Evolutionary conservation across 176 grass and related monocot species (phyloP).

Genomic region (Aechmea fasciata): DNA sequence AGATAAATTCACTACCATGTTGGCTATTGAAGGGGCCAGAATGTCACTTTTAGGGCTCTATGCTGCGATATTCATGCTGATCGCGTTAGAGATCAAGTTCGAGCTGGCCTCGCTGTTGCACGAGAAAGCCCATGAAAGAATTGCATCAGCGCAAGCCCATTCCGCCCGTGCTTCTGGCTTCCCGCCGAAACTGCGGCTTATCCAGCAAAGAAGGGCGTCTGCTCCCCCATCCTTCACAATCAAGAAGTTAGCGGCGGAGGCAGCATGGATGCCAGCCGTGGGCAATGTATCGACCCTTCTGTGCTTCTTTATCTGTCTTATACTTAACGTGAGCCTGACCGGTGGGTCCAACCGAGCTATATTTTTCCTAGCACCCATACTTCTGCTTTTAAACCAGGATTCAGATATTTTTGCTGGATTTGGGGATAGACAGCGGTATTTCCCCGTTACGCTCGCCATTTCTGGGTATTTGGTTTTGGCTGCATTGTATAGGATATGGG

Average conservation of each 20-base stretch:
- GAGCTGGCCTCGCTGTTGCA: constrained; percentile 72
- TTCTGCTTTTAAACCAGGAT: constrained; percentile 92
- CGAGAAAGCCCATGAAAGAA: constrained; percentile 54
- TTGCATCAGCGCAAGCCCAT: constrained; percentile 20
- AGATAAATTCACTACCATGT: constrained; percentile 72
- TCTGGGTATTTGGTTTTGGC: constrained; percentile 76
- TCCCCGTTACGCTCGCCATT: constrained; percentile 63
- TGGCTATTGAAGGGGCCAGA: constrained; percentile 90
- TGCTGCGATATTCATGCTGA: constrained; percentile 97
- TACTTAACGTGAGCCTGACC: constrained; percentile 75
- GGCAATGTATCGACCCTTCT: constrained; percentile 80
- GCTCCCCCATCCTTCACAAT: constrained; percentile 78
- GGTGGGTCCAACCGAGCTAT: constrained; percentile 89
- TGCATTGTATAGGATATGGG: constrained; percentile 76
- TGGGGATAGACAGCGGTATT: constrained; percentile 94
- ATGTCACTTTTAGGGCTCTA: constrained; percentile 93
- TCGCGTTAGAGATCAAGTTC: constrained; percentile 87
- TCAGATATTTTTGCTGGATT: constrained; percentile 88
- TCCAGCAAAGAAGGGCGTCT: constrained; percentile 75
- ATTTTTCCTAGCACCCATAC: constrained; percentile 90
- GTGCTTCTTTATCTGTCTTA: constrained; percentile 83
- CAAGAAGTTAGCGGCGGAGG: constrained; percentile 91
- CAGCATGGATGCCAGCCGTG: constrained; percentile 94
- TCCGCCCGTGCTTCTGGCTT: constrained; percentile 44
- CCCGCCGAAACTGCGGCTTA: constrained; percentile 69